Evolutionary conservation across 2,329 filamentous ascomycete species (phyloP).

Genomic region (Botryotinia narcissicola): DNA sequence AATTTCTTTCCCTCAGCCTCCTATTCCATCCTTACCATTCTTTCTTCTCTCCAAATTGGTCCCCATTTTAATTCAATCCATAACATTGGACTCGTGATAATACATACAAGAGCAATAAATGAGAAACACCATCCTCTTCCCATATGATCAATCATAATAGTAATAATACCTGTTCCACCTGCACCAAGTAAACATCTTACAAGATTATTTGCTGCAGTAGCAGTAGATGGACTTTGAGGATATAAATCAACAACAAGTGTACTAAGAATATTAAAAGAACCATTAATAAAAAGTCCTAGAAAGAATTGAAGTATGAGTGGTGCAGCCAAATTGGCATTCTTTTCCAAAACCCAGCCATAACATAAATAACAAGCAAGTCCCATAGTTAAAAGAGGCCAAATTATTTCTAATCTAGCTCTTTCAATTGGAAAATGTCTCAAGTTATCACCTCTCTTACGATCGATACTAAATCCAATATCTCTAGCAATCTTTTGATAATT

Average conservation of each 20-base stretch:
- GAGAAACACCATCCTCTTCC: constrained; percentile 64
- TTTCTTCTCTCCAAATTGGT: constrained; percentile 51
- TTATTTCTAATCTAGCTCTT: constrained; percentile 49
- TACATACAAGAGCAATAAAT: constrained; percentile 52
- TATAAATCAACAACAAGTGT: constrained; percentile 63
- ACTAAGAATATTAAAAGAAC: constrained; percentile 61
- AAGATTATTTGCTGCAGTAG: constrained; percentile 63
- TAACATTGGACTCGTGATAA: constrained; percentile 49
- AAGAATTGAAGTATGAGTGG: constrained; percentile 57
- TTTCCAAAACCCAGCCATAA: constrained; percentile 58
- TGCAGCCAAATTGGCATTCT: constrained; percentile 50
- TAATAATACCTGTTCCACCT: constrained; percentile 56
- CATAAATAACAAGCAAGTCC: constrained; percentile 53
- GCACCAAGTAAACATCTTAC: constrained; percentile 61
- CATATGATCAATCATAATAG: constrained; percentile 55
- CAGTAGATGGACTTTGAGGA: constrained; percentile 58
- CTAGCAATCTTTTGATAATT: constrained; percentile 70
- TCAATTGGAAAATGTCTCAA: constrained; percentile 40
- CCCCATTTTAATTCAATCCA: constrained; percentile 50
- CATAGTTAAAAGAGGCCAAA: constrained; percentile 53
- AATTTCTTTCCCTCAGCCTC: constrained; percentile 28
- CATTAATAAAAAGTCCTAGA: constrained; percentile 57
- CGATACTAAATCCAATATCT: constrained; percentile 58
- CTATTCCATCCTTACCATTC: constrained; percentile 43
- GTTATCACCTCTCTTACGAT: constrained; percentile 50